phyloP scores from a whole-genome alignment of 257 asterid species.

The Gardenia jasminoides region DNA sequence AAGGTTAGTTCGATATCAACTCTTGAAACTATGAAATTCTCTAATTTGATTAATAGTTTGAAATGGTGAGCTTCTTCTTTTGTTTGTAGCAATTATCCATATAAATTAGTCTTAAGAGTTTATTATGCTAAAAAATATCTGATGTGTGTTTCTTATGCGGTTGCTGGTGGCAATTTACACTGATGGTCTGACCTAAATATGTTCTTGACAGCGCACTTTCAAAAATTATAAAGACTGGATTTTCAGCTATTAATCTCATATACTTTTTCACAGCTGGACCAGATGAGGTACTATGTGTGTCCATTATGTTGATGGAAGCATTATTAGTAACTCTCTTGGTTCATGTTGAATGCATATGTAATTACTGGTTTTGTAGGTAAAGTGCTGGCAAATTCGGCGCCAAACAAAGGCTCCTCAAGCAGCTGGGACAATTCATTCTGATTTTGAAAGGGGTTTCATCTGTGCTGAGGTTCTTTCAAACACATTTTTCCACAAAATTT shows the following conservation, averaged over 20 bases:
- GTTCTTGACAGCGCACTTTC: conserved; percentile 70
- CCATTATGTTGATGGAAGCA: neutral
- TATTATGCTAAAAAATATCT: neutral
- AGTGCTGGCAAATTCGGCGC: conserved; percentile 98
- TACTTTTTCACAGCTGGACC: conserved; percentile 99
- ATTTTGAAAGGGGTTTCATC: conserved; percentile 93
- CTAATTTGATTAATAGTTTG: neutral
- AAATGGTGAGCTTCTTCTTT: neutral
- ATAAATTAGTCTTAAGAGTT: neutral
- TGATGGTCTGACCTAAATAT: conserved; percentile 8
- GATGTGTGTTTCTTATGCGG: neutral
- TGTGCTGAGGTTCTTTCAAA: conserved; percentile 79
- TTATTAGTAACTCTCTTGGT: neutral
- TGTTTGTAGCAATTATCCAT: neutral
- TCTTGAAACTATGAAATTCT: neutral
- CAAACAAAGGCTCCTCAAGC: conserved; percentile 96
- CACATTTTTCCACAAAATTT: neutral
- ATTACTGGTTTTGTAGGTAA: conserved; percentile 54
- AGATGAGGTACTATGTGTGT: conserved; percentile 72
- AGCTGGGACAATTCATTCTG: conserved; percentile 96
- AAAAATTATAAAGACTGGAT: conserved; percentile 96
- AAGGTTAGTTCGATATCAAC: conserved; percentile 52
- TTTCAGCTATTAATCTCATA: conserved; percentile 93
- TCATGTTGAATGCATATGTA: neutral
- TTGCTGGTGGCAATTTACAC: neutral